Conservation (phyloP, 805 yeast species). For the Candida oleophila region DNA sequence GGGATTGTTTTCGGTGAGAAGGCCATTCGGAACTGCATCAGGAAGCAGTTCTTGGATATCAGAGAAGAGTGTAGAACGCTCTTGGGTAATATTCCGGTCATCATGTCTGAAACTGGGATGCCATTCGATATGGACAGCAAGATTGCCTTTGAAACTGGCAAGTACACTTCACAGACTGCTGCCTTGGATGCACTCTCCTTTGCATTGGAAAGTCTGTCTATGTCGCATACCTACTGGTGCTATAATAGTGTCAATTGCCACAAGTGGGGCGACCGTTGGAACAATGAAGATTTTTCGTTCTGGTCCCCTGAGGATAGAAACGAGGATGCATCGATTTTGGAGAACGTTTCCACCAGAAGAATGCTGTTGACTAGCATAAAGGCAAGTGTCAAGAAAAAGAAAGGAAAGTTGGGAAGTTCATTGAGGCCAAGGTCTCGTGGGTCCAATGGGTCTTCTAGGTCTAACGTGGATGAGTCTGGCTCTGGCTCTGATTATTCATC, state of each 20-base stretch:
- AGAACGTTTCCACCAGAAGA: background rate
- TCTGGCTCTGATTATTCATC: background rate
- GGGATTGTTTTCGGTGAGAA: slow-evolving; percentile 81
- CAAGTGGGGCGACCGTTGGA: slow-evolving; percentile 89
- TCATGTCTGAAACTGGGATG: slow-evolving; percentile 95
- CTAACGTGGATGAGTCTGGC: background rate
- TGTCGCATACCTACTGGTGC: slow-evolving; percentile 85
- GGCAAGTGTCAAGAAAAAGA: slow-evolving; percentile 1
- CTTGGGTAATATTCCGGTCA: slow-evolving; percentile 70
- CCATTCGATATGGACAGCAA: slow-evolving; percentile 93
- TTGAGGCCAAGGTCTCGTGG: background rate
- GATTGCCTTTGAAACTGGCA: slow-evolving; percentile 63
- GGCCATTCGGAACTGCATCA: slow-evolving; percentile 70
- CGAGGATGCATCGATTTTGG: slow-evolving; percentile 9
- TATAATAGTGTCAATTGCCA: slow-evolving; percentile 74
- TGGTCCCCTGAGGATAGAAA: slow-evolving; percentile 68
- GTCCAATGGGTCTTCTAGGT: background rate
- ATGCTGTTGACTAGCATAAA: background rate
- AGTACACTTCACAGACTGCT: slow-evolving; percentile 68
- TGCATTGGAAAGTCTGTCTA: slow-evolving; percentile 72
- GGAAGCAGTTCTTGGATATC: slow-evolving; percentile 66
- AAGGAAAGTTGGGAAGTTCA: background rate
- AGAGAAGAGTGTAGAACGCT: slow-evolving; percentile 58
- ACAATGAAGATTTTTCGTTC: slow-evolving; percentile 88
- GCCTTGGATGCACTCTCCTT: slow-evolving; percentile 81